Base-by-base conservation (phyloP, 139 green algal genomes). In the Asterochloris sp. region DNA sequence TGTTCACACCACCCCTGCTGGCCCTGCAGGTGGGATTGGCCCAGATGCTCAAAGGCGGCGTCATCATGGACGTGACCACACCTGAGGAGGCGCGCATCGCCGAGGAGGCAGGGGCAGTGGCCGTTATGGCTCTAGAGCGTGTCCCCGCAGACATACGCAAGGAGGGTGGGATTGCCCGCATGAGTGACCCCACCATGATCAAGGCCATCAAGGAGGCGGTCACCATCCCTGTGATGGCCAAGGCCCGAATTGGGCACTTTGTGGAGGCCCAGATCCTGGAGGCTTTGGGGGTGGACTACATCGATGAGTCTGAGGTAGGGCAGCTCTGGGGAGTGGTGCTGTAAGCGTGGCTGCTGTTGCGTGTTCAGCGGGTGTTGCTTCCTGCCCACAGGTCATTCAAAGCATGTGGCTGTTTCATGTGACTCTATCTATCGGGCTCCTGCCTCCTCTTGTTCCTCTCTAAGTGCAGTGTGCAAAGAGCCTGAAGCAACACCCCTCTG, bases 11-110 rank as follows among this genome's bases (percentile, higher is more conserved):
- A 54, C 38, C 38, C 38, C 38, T 54, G 38, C 38, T 54, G 6
- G 4, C 38, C 38, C 38, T 97, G 78, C 89, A 98, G 96, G 95
- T 96, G 12, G 96, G 96, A 26, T 89, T 99, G 13, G 96, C 96
- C 8, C 97, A 99, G 91, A 99, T 99, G 96, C 89, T 99, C 21
- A 99, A 99, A 93, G 97, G 97, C 73, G 97, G 97, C 68, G 94
- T 98, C 61, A 99, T 99, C 87, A 99, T 99, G 97, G 97, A 99
- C 81, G 97, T 99, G 14, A 97, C 98, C 38, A 99, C 95, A 73
- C 86, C 91, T 4, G 97, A 99, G 88, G 95, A 99, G 90, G 97
- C 97, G 10, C 89, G 97, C 73, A 99, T 99, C 62, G 97, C 97
- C 10, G 97, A 99, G 92, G 97, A 99, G 90, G 97, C 97, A 15